Conservation (phyloP, 108 stramenopile genomes). For the Cyclotella sp. region DNA sequence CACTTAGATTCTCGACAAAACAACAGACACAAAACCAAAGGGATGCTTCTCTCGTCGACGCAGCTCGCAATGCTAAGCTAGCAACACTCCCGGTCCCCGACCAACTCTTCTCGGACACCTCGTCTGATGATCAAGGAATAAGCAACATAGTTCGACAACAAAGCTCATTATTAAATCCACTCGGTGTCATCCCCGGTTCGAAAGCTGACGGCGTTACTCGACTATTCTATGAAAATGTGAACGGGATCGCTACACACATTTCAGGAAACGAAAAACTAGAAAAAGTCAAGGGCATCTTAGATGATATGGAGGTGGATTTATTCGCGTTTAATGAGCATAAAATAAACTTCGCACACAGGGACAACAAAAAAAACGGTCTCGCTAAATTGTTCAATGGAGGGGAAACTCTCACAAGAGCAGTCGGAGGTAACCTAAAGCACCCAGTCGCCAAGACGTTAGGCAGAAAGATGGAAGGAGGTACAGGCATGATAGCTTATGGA, state of each 20-base stretch:
- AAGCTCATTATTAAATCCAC: not conserved
- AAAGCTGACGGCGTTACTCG: not conserved
- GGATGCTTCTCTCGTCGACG: too few relatives aligned
- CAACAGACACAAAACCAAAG: too few relatives aligned
- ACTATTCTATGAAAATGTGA: constrained; percentile 17
- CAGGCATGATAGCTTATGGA: not conserved
- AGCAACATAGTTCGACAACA: too few relatives aligned
- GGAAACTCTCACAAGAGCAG: constrained; percentile 2
- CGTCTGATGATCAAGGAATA: too few relatives aligned
- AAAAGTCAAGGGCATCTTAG: constrained; percentile 5
- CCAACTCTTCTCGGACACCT: too few relatives aligned
- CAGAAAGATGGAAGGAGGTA: too few relatives aligned
- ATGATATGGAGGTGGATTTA: constrained; percentile 25
- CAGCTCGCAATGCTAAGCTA: too few relatives aligned
- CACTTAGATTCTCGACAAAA: too few relatives aligned
- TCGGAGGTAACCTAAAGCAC: not conserved
- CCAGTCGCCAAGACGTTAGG: not conserved
- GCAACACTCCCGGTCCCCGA: too few relatives aligned
- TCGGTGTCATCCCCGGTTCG: not conserved
- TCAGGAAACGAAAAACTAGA: constrained; percentile 2
- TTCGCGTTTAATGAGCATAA: constrained; percentile 4
- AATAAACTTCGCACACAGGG: constrained; percentile 7
- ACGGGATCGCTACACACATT: constrained; percentile 3
- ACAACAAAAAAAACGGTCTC: constrained; percentile 23
- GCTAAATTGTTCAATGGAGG: constrained; percentile 21